Evolutionary conservation across 2,329 filamentous ascomycete species (phyloP), one percentile per base, ranked within the genome.

Genomic region (Cryphonectria carpinicola): DNA sequence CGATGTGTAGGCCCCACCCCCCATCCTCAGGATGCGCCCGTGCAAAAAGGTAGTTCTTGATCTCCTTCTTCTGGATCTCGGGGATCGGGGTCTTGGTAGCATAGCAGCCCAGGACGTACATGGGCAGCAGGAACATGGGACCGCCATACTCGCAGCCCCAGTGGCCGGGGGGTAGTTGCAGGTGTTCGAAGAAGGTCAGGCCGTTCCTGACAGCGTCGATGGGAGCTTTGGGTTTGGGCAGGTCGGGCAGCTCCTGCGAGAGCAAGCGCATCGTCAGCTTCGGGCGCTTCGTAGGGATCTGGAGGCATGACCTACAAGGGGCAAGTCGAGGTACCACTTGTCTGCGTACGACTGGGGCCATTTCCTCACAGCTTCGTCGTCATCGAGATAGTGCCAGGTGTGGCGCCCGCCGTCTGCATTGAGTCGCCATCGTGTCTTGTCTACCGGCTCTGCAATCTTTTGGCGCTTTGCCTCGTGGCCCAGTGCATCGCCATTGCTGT

Each of bases 91-190:
- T 97, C 78, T 95, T 90, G 73, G 95, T 98, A 67, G 92, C 92
- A 79, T 97, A 95, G 90, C 93, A 97, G 39, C 92, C 87, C 75
- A 97, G 89, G 73, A 98, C 89, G 32, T 97, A 80, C 61, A 95
- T 93, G 0, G 95, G 94, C 1, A 98, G 85, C 54, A 98, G 87
- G 78, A 99, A 99, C 93, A 98, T 95, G 4, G 96, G 96, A 0
- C 96, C 96, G 68, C 96, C 96, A 82, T 99, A 99, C 80, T 99
- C 96, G 83, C 95, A 98, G 6, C 87, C 96, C 96, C 96, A 99
- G 78, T 98, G 93, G 6, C 96, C 96, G 0, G 93, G 92, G 19
- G 92, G 90, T 1, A 98, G 86, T 80, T 99, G 96, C 35, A 98
- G 88, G 73, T 95, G 88, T 70, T 95, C 93, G 83, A 97, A 97